Evolutionary conservation across 371 early-diverging fungal genomes (phyloP), one percentile per base, ranked within the genome.

Genomic region (Lichtheimia ornata): DNA sequence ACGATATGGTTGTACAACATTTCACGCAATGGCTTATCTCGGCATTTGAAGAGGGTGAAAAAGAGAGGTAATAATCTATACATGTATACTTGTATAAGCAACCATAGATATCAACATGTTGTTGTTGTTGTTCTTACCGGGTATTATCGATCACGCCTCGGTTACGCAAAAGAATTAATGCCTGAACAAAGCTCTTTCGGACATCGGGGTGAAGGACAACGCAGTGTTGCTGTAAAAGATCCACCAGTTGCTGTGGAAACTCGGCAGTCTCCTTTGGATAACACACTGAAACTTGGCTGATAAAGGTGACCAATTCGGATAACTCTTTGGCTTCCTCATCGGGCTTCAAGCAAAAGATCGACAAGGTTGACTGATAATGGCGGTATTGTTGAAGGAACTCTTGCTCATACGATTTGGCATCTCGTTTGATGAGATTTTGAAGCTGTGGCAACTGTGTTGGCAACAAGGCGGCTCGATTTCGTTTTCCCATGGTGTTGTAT

Each of bases 361-460:
- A 83, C 57, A 96, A 80, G 49, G 84, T 83, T 3, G 94, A 88
- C 69, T 95, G 91, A 76, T 89, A 97, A 74, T 97, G 96, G 53
- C 93, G 83, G 71, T 87, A 88, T 79, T 98, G 98, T 75, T 93
- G 95, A 53, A 84, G 69, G 69, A 98, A 98, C 78, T 98, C 98
- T 41, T 94, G 93, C 59, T 84, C 81, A 82, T 98, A 98, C 9
- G 96, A 95, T 59, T 72, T 70, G 12, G 95, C 88, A 74, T 98
- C 98, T 52, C 97, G 82, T 74, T 95, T 95, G 71, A 98, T 94
- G 51, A 97, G 85, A 78, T 98, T 98, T 81, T 98, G 98, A 58
- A 98, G 84, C 77, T 97, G 97, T 44, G 98, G 96, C 53, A 97
- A 82, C 80, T 98, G 97, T 49, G 79, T 90, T 13, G 89, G 88